Base-by-base conservation (phyloP, 495 filamentous ascomycete genomes). In the Apodospora peruviana region DNA sequence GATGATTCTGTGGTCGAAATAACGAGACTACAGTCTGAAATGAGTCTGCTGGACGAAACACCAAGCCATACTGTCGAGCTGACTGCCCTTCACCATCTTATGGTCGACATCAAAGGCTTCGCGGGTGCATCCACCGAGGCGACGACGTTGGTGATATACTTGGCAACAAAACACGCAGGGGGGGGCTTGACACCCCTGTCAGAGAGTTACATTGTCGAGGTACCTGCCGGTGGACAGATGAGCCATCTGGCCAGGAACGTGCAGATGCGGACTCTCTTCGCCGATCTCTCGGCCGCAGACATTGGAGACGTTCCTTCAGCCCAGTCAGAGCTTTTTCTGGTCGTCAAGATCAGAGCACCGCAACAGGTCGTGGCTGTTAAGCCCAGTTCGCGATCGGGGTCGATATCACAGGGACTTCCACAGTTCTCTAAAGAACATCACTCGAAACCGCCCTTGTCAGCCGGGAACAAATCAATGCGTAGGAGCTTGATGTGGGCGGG, bases 1-100 rank as follows among this genome's bases (percentile, higher is more conserved):
- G 88, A 95, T 35, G 93, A 99, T 64, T 95, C 91, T 0, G 88
- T 89, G 32, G 83, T 97, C 27, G 90, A 96, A 50, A 79, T 97
- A 53, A 90, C 90, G 18, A 88, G 81, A 57, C 74, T 96, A 40
- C 93, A 99, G 69, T 91, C 91, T 4, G 83, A 87, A 53, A 99
- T 99, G 93, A 94, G 89, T 61, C 78, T 97, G 60, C 77, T 99
- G 12, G 87, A 95, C 45, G 84, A 84, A 54, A 79, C 82, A 20
- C 90, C 90, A 4, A 75, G 74, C 4, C 68, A 72, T 5, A 67
- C 76, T 17, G 72, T 80, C 9, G 93, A 97, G 58, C 72, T 77
- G 19, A 77, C 86, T 3, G 79, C 84, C 14, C 68, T 94, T 32
- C 85, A 96, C 64, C 91, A 99, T 64, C 64, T 99, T 4, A 72